phyloP scores from a whole-genome alignment of 805 yeast genomes.

The Hanseniaspora valbyensis region DNA sequence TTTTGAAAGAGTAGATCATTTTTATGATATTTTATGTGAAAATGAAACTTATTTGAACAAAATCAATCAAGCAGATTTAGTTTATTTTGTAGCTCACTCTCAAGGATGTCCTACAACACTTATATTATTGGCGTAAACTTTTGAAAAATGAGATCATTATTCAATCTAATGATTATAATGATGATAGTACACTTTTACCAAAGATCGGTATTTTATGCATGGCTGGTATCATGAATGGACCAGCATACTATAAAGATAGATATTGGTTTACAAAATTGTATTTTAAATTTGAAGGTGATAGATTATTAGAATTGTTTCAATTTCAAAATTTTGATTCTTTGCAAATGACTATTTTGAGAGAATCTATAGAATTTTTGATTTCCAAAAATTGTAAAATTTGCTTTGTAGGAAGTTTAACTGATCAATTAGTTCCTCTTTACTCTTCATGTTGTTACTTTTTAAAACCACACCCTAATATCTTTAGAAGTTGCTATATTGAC shows the following conservation, averaged over 20 bases:
- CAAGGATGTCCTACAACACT: slow-evolving; percentile 93
- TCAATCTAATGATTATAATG: slow-evolving; percentile 18
- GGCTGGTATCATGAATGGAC: slow-evolving; percentile 96
- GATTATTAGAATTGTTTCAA: slow-evolving; percentile 75
- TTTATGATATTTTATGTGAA: slow-evolving; percentile 49
- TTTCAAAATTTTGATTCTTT: slow-evolving; percentile 66
- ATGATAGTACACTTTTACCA: slow-evolving; percentile 22
- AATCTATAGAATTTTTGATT: slow-evolving; percentile 53
- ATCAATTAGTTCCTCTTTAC: slow-evolving; percentile 86
- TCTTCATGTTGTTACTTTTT: slow-evolving; percentile 60
- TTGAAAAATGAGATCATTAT: slow-evolving; percentile 45
- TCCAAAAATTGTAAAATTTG: slow-evolving; percentile 64
- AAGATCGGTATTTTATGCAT: slow-evolving; percentile 68
- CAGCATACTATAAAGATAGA: slow-evolving; percentile 81
- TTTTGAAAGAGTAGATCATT: slow-evolving; percentile 71
- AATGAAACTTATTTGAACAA: slow-evolving; percentile 46
- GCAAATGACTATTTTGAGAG: slow-evolving; percentile 60
- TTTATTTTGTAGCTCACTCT: slow-evolving; percentile 88
- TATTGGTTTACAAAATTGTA: slow-evolving; percentile 75
- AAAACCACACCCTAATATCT: slow-evolving; percentile 78
- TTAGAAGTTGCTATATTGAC: slow-evolving; percentile 81
- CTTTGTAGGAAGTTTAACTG: slow-evolving; percentile 82
- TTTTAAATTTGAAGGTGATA: slow-evolving; percentile 79
- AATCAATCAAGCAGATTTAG: slow-evolving; percentile 58
- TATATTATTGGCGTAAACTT: slow-evolving; percentile 59